phyloP scores from a whole-genome alignment of 75 land plant species.

The Ceratopteris richardii region DNA sequence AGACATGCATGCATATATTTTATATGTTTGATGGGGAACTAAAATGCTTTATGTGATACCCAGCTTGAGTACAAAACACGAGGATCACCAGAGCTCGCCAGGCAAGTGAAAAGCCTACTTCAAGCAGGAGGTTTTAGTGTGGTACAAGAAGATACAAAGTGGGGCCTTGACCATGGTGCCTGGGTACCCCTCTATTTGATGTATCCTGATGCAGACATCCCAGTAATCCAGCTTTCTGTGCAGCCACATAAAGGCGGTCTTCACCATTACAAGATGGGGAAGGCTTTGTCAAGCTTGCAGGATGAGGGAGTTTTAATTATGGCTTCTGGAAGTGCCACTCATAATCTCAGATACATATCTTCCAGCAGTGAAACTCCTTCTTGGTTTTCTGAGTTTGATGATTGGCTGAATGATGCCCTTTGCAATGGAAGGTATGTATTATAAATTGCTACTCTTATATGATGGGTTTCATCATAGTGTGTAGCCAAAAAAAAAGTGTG shows the following conservation, averaged over 20 bases:
- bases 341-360: constrained; percentile 38
- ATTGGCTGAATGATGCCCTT: constrained; percentile 64
- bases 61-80: constrained; percentile 89
- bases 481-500: no score
- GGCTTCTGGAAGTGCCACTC: constrained; percentile 72
- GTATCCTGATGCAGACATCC: constrained; percentile 83
- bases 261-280: constrained; percentile 69
- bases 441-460: not conserved
- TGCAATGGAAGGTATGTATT: constrained; percentile 37
- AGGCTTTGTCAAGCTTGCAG: constrained; percentile 66
- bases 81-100: constrained; percentile 61
- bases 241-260: constrained; percentile 44
- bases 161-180: constrained; percentile 88
- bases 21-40: no score
- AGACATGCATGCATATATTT: no score
- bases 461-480: no score
- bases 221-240: constrained; percentile 75
- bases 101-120: constrained; percentile 56
- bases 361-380: constrained; percentile 5
- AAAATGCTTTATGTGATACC: no score
- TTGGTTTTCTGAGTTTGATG: constrained; percentile 67
- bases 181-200: constrained; percentile 85
- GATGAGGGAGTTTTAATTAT: constrained; percentile 68
- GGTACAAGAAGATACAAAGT: constrained; percentile 43
- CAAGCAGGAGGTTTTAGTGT: constrained; percentile 44